phyloP scores from a whole-genome alignment of 1,284 basidiomycete species.

The Papiliotrema nemorosa region DNA sequence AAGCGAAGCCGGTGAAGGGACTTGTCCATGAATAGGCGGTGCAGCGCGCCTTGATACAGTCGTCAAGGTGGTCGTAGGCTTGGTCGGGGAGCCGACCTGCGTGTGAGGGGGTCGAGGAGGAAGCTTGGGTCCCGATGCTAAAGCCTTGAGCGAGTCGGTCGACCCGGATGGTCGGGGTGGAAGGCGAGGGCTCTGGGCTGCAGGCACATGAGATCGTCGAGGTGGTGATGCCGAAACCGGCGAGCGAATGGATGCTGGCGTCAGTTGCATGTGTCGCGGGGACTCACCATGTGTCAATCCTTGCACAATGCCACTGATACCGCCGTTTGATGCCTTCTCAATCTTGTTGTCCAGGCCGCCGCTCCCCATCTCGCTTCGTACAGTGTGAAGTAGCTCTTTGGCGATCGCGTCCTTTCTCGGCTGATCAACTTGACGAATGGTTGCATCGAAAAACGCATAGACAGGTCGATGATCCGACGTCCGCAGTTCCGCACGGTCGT shows the following conservation, averaged over 20 bases:
- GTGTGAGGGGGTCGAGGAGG: too few relatives aligned
- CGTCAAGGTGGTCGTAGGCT: not conserved
- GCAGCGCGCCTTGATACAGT: not conserved
- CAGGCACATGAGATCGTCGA: slow-evolving; percentile 9
- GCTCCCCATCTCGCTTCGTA: slow-evolving; percentile 7
- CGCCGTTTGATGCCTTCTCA: slow-evolving; percentile 18
- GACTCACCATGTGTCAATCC: slow-evolving; percentile 19
- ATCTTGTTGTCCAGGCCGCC: slow-evolving; percentile 14
- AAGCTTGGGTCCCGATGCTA: not conserved
- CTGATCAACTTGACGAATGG: slow-evolving; percentile 73
- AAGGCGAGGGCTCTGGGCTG: not conserved
- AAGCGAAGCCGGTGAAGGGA: not conserved
- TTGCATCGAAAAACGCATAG: slow-evolving; percentile 74
- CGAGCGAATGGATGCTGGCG: slow-evolving; percentile 6
- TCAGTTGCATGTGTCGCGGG: not conserved
- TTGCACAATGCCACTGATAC: slow-evolving; percentile 19
- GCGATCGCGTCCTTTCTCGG: slow-evolving; percentile 68
- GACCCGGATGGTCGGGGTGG: slow-evolving; percentile 3
- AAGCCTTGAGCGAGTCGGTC: not conserved
- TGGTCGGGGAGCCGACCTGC: slow-evolving; percentile 5
- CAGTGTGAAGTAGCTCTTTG: slow-evolving; percentile 51
- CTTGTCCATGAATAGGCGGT: not conserved
- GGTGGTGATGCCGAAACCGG: slow-evolving; percentile 1
- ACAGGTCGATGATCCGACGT: slow-evolving; percentile 96
- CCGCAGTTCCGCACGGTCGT: slow-evolving; percentile 68